These are phyloP conservation scores for Apiospora malaysiana DNA, from an alignment of 2,329 filamentous ascomycete species.

Conservation along the genomic window DNA sequence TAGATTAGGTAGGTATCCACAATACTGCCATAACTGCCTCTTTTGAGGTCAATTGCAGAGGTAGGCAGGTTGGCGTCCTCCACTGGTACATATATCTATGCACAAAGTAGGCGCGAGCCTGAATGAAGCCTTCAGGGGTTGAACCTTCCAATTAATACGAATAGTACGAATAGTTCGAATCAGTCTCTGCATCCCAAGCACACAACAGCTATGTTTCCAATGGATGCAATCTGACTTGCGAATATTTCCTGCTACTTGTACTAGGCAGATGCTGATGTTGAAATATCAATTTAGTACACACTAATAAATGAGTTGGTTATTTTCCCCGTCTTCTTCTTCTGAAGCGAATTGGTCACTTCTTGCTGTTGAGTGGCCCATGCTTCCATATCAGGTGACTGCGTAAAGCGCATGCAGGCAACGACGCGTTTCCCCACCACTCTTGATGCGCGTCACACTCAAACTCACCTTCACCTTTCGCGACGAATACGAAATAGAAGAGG, in stretches of 20 bases:
- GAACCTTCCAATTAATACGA: neutral
- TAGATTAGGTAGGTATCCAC: too few relatives aligned
- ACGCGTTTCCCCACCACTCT: neutral
- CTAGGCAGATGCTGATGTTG: neutral
- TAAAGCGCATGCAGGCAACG: neutral
- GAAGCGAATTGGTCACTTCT: too few relatives aligned
- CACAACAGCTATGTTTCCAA: neutral
- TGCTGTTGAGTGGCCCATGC: constrained; percentile 15
- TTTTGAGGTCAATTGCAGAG: neutral
- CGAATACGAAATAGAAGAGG: neutral
- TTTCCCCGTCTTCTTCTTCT: neutral
- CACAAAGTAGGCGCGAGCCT: neutral
- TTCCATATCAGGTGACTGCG: neutral
- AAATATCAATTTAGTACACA: neutral
- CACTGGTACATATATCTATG: neutral
- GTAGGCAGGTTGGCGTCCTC: neutral
- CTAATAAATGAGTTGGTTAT: neutral
- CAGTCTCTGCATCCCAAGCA: neutral
- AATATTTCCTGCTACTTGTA: neutral
- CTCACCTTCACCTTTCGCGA: neutral
- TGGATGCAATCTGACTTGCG: neutral
- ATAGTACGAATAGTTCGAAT: neutral
- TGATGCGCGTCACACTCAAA: constrained; percentile 4
- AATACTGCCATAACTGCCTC: neutral
- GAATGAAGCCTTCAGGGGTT: neutral